Conservation (phyloP, 2,329 filamentous ascomycete species). For the Annulohypoxylon truncatum region DNA sequence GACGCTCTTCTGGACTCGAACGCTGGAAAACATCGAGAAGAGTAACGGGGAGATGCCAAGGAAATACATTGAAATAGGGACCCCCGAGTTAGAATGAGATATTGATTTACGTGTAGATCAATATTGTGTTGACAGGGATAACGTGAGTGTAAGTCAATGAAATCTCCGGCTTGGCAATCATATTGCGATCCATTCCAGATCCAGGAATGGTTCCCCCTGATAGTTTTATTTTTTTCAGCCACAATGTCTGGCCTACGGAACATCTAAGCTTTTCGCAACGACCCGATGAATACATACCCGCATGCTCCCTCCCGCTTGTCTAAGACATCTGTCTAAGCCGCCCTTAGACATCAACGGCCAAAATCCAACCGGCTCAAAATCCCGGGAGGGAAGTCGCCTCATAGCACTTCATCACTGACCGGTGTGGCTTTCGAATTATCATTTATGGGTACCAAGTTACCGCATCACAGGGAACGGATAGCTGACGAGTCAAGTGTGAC, state of each 20-base stretch:
- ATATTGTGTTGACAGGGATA: conserved; percentile 28
- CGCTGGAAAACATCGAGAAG: not conserved
- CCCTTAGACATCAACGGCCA: conserved; percentile 13
- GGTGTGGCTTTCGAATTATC: conserved; percentile 5
- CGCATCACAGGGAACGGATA: conserved; percentile 14
- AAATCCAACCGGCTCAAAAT: not conserved
- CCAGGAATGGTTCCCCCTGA: conserved; percentile 30
- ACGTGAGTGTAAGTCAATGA: conserved; percentile 42
- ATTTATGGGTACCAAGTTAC: not conserved
- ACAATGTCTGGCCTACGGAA: conserved; percentile 25
- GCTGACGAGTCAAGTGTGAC: conserved; percentile 31
- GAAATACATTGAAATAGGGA: conserved; percentile 32
- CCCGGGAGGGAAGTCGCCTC: not conserved
- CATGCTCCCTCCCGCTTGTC: conserved; percentile 15
- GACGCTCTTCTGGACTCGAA: not conserved
- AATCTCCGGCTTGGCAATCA: conserved; percentile 43
- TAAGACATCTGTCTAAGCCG: conserved; percentile 34
- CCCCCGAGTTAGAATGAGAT: conserved; percentile 20
- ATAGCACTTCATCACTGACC: conserved; percentile 9
- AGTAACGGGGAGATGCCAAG: conserved; percentile 34
- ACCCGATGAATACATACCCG: conserved; percentile 27
- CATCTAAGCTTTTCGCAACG: conserved; percentile 29
- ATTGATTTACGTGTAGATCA: conserved; percentile 32
- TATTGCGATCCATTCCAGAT: conserved; percentile 35
- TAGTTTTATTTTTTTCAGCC: conserved; percentile 14